These are phyloP conservation scores for Boletus mariae DNA, from an alignment of 1,284 basidiomycete species.

Conservation along the genomic window DNA sequence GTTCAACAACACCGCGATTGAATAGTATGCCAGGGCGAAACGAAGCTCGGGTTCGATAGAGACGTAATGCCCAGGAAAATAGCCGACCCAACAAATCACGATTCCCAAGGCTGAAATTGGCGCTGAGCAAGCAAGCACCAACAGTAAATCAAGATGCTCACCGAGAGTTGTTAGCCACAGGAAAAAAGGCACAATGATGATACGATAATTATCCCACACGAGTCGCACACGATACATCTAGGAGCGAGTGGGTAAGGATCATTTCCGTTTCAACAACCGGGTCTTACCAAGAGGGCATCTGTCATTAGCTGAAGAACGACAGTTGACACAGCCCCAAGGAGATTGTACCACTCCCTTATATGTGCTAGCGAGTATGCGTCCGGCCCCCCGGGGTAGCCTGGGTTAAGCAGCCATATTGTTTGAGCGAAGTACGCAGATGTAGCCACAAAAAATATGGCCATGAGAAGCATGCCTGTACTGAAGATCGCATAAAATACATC, in stretches of 20 bases:
- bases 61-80: neutral
- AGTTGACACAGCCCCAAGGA: neutral
- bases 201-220: neutral
- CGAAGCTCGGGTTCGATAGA: slow-evolving; percentile 1
- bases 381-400: slow-evolving; percentile 5
- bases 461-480: no score
- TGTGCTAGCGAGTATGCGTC: neutral
- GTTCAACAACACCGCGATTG: slow-evolving; percentile 4
- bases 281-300: slow-evolving; percentile 6
- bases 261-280: neutral
- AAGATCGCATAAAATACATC: no score
- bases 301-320: slow-evolving; percentile 12
- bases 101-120: neutral
- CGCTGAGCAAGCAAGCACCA: no score
- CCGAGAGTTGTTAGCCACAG: slow-evolving; percentile 9
- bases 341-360: slow-evolving; percentile 1
- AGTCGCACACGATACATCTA: neutral
- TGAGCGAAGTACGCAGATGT: no score
- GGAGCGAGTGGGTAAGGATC: no score
- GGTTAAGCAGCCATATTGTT: neutral
- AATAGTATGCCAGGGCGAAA: slow-evolving; percentile 6
- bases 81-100: neutral
- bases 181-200: slow-evolving; percentile 3
- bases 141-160: neutral
- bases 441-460: no score